Percentiles rank a stretch among this genome's conserved stretches.
These are phyloP conservation scores for thale cress (Arabidopsis thaliana) DNA, from an alignment of 345 rosid genomes.

Conservation along the genomic window TAIR10.1 NC_003071.7:17645001-17645500, in stretches of 20 bases:
- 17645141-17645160: conserved; percentile 63
- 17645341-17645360: conserved; percentile 29
- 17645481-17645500: conserved; percentile 29
- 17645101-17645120: conserved; percentile 54
- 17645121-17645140: conserved; percentile 72
- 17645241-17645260: conserved; percentile 66
- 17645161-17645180: conserved; percentile 69
- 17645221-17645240: conserved; percentile 54
- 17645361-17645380: conserved; percentile 54
- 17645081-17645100: conserved; percentile 56
- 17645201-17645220: conserved; percentile 62
- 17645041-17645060: conserved; percentile 54
- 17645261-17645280: conserved; percentile 76
- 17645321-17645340: conserved; percentile 60
- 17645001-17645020: conserved; percentile 49
- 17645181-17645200: conserved; percentile 64
- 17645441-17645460: conserved; percentile 47
- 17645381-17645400: conserved; percentile 45
- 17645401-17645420: conserved; percentile 24
- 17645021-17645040: conserved; percentile 56
- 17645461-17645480: conserved; percentile 47
- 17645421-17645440: conserved; percentile 45
- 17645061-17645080: conserved; percentile 63
- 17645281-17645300: conserved; percentile 65
- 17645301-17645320: conserved; percentile 60